Evolutionary conservation across 768 basidiomycete species (phyloP).

Genomic region (Suillus decipiens): DNA sequence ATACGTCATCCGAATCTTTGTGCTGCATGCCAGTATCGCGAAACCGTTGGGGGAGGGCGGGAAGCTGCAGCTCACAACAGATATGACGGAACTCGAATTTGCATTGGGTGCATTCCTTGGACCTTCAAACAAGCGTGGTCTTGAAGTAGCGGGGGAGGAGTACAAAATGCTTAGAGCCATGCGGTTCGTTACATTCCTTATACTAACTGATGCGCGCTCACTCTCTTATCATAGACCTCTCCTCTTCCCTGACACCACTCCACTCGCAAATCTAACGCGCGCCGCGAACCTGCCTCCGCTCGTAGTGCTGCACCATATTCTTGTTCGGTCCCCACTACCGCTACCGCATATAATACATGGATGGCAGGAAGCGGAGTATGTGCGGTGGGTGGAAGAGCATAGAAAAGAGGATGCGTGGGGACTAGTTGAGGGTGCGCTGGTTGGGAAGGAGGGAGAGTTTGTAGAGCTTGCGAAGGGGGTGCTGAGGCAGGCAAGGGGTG

Average conservation of each 20-base stretch:
- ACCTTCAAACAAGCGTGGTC: conserved; percentile 57
- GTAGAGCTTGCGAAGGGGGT: conserved; percentile 69
- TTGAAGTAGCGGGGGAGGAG: conserved; percentile 83
- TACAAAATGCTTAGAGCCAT: conserved; percentile 84
- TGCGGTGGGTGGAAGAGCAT: conserved; percentile 95
- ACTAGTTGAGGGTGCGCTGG: conserved; percentile 69
- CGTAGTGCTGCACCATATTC: conserved; percentile 87
- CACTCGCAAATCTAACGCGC: conserved; percentile 62
- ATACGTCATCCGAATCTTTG: conserved; percentile 82
- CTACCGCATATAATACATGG: conserved; percentile 89
- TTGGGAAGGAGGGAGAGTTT: conserved; percentile 50
- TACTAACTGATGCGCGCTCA: not conserved
- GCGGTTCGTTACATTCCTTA: conserved; percentile 54
- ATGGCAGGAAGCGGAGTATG: conserved; percentile 96
- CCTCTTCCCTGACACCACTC: conserved; percentile 82
- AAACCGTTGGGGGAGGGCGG: conserved; percentile 90
- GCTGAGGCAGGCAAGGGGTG: conserved; percentile 43
- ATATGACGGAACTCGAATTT: conserved; percentile 97
- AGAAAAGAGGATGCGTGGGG: conserved; percentile 76
- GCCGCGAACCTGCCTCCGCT: conserved; percentile 84
- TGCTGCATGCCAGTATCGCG: conserved; percentile 92
- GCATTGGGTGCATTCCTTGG: conserved; percentile 79
- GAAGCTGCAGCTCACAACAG: conserved; percentile 91
- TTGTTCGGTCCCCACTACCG: conserved; percentile 84
- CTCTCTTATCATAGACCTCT: conserved; percentile 57